Percentiles rank a stretch among this genome's conserved stretches.
Evolutionary conservation across 352 stramenopile genomes (phyloP).

Genomic region (Blastocystis hominis): DNA sequence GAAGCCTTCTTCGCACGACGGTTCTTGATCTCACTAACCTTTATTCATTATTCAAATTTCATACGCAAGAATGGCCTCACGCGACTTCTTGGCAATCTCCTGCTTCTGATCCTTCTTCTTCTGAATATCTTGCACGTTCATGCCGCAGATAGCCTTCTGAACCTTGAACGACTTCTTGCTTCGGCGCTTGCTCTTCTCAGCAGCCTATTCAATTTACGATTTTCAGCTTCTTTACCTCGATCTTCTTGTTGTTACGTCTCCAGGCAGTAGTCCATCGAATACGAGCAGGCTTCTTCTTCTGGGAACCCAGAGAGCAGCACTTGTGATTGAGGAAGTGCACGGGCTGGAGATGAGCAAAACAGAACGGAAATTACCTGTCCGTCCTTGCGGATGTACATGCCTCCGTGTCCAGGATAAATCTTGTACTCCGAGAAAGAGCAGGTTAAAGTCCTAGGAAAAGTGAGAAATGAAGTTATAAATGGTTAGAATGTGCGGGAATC

Average conservation of each 20-base stretch:
- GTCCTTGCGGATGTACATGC: conserved; percentile 83
- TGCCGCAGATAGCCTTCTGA: no score
- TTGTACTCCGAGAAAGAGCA: conserved; percentile 79
- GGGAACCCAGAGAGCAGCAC: conserved; percentile 90
- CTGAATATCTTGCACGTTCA: no score
- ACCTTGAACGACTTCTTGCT: conserved; percentile 12
- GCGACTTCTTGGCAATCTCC: no score
- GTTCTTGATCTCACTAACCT: conserved; percentile 39
- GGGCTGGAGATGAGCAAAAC: no score
- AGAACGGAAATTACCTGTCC: no score
- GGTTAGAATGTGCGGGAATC: neutral
- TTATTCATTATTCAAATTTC: neutral
- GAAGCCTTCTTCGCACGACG: conserved; percentile 7
- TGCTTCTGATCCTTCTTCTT: no score
- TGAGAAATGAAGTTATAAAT: conserved; percentile 56
- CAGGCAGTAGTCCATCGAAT: no score
- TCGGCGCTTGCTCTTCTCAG: conserved; percentile 54
- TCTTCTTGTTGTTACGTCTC: conserved; percentile 63
- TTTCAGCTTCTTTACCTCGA: neutral
- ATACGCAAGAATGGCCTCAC: no score
- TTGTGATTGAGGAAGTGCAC: conserved; percentile 61
- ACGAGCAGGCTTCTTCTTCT: conserved; percentile 79
- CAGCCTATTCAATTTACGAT: neutral
- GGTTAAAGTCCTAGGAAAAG: conserved; percentile 67
- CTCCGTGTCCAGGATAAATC: conserved; percentile 97